A percentile compares a stretch with the other conserved stretches of the same genome.
phyloP scores from a whole-genome alignment of 2,329 filamentous ascomycete genomes.

The Thielaviopsis ethacetica region DNA sequence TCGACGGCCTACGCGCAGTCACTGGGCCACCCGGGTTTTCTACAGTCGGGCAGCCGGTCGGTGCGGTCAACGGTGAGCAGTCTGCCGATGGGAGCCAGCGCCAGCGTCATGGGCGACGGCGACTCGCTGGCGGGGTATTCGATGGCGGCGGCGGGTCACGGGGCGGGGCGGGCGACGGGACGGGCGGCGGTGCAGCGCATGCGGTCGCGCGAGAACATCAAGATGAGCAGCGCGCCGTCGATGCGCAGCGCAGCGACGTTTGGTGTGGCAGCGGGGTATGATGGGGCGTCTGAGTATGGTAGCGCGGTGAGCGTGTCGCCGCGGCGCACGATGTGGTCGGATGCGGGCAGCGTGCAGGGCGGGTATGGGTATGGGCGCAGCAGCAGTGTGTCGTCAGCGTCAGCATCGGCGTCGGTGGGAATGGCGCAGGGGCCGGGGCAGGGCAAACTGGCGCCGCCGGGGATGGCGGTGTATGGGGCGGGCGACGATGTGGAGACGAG shows the following conservation, averaged over 20 bases:
- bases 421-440: background rate
- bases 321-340: slow-evolving; percentile 4
- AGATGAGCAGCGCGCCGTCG: slow-evolving; percentile 2
- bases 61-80: slow-evolving; percentile 14
- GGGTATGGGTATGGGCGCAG: slow-evolving; percentile 13
- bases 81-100: slow-evolving; percentile 5
- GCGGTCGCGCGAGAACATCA: slow-evolving; percentile 13
- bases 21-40: background rate
- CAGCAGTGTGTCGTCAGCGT: slow-evolving; percentile 8
- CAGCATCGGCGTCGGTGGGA: slow-evolving; percentile 7
- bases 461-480: slow-evolving; percentile 11
- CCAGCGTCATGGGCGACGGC: slow-evolving; percentile 1
- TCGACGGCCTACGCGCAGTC: slow-evolving; percentile 3
- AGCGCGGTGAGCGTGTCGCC: slow-evolving; percentile 1
- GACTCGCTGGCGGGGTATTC: background rate
- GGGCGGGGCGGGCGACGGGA: background rate
- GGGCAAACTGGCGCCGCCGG: slow-evolving; percentile 11
- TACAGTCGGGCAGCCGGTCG: slow-evolving; percentile 7
- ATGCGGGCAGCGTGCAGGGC: slow-evolving; percentile 7
- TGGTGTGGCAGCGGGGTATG: slow-evolving; percentile 15
- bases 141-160: background rate
- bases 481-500: slow-evolving; percentile 17
- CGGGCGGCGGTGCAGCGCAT: slow-evolving; percentile 3
- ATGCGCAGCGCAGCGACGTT: slow-evolving; percentile 13
- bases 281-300: slow-evolving; percentile 8